Base-by-base conservation (phyloP, 163 green algal species). In the Scenedesmus sp. region DNA sequence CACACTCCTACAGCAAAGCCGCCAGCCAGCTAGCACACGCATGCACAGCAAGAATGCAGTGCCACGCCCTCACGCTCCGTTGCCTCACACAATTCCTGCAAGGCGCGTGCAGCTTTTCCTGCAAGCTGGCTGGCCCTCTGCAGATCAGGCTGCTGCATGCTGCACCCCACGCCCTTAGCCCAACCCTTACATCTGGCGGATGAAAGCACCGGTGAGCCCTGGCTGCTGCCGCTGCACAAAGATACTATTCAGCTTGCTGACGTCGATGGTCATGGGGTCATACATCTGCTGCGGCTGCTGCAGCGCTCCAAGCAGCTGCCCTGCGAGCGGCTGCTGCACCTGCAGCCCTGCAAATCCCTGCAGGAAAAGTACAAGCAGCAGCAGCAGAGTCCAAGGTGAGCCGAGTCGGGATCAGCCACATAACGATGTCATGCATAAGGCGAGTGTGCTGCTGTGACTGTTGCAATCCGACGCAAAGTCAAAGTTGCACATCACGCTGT, bases 141-240 rank as follows among this genome's bases (percentile, higher is more conserved):
- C 23, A 13, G 15, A 8, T 52, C 23, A 15, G 23, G 70, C 46
- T 79, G 5, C 70, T 79, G 70, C 20, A 18, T 52, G 23, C 23
- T 8, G 4, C 16, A 76, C 3, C 66, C 66, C 2, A 4, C 3
- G 1, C 70, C 76, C 7, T 10, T n/a, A 57, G 9, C 10, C 26
- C 23, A 59, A 26, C 76, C 26, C 10, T 84, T 70, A 66, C 70
- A 91, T 76, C 9, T 73, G 87, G 13, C 87, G 16, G 20, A 91
- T 77, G 70, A 91, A 86, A 15, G 55, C 87, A 9, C 87, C 87
- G 18, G 70, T 85, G 23, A 91, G 52, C 4, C 4, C 87, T 46
- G 87, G 70, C 87, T 91, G 73, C 46, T 91, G 87, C 9, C 87
- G 87, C 73, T 91, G 87, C 70, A 91, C 52, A 52, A 91, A 85